Evolutionary conservation across 176 grass and related monocot genomes (phyloP), one percentile per base, ranked within the genome.

Genomic region (Oryza punctata): DNA sequence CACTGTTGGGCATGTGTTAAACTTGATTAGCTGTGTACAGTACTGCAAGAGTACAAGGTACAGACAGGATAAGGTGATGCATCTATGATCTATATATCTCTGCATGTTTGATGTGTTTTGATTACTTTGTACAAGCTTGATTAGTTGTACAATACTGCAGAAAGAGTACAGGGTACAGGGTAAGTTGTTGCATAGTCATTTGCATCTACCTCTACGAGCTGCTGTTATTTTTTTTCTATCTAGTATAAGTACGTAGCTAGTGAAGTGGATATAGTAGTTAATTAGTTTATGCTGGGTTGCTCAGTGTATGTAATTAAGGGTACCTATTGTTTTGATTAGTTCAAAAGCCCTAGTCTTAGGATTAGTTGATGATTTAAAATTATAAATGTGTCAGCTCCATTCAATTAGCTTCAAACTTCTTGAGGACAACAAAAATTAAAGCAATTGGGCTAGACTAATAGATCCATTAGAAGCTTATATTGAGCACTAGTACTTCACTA

Each of bases 1-100:
- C 68, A 69, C 4, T 43, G 24, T 44, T 71, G 74, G 63, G 78
- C 82, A 67, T 82, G 21, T 87, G 7, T 57, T 57, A 57, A 57
- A 57, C 52, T 57, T 57, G 19, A 21, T 21, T 57, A 57, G 52
- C 52, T 54, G 16, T 54, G 45, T 8, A 38, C 37, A 35, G 33
- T 47, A 47, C 12, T 54, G 6, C 50, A 19, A 18, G 12, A 15
- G 12, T 14, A 14, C 44, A 46, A 14, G 14, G 52, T 57, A 57
- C 52, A 57, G 6, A 57, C n/a, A 24, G n/a, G 21, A 13, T 61
- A 61, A 61, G 57, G 19, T 61, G 57, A 23, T 61, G 57, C 57
- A 61, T 61, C 57, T 61, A 57, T 57, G 52, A 57, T 57, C 6
- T n/a, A n/a, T n/a, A n/a, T n/a, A 57, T 57, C 52, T n/a, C 2